Evolutionary conservation across 2,329 filamentous ascomycete species (phyloP).

Genomic region (Monilinia polystroma): DNA sequence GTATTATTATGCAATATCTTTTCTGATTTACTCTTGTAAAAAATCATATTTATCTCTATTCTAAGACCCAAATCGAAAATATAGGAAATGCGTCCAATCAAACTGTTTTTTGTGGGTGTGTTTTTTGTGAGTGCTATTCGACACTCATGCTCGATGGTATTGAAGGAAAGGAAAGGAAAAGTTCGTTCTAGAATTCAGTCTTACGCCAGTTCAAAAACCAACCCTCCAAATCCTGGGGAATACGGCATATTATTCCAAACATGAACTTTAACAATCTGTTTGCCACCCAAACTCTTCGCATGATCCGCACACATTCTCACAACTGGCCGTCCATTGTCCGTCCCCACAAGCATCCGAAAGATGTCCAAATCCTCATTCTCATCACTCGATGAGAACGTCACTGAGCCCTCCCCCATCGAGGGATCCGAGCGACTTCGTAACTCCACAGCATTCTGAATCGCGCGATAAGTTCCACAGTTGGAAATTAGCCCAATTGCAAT

Average conservation of each 20-base stretch:
- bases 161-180: no score
- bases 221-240: no score
- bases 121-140: no score
- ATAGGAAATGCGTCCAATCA: no score
- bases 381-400: background rate
- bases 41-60: no score
- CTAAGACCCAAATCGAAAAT: no score
- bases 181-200: no score
- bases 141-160: no score
- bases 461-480: background rate
- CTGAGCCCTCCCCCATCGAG: no score
- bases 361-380: background rate
- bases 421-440: background rate
- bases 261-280: background rate
- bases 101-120: no score
- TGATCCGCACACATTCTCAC: conserved; percentile 5
- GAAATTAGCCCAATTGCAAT: background rate
- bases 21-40: no score
- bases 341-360: background rate
- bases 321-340: background rate
- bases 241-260: background rate
- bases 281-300: background rate
- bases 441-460: background rate
- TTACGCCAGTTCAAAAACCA: conserved; percentile 1
- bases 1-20: no score